These are phyloP conservation scores for Allium sativum DNA, from an alignment of 106 monocot species.

Conservation along the genomic window DNA sequence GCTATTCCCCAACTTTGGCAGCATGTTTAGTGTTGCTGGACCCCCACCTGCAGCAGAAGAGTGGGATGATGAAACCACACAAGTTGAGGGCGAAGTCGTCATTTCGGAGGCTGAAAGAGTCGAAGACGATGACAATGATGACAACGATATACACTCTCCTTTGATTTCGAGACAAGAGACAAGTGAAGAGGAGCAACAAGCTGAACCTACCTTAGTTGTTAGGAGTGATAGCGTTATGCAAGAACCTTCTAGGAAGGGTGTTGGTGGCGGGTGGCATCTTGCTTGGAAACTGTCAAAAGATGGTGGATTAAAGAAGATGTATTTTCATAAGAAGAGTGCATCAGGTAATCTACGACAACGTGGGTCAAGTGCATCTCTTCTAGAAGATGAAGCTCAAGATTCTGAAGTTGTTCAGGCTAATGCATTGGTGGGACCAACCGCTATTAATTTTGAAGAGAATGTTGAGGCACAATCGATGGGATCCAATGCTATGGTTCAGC, in stretches of 20 bases:
- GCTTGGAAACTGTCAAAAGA: slow-evolving; percentile 33
- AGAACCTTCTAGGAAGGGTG: slow-evolving; percentile 21
- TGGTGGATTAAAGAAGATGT: slow-evolving; percentile 27
- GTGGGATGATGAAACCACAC: slow-evolving; percentile 48
- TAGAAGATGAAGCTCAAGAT: slow-evolving; percentile 12
- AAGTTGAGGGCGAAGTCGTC: slow-evolving; percentile 32
- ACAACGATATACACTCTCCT: slow-evolving; percentile 45
- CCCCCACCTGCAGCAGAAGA: slow-evolving; percentile 30
- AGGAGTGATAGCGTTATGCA: slow-evolving; percentile 24
- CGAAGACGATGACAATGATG: slow-evolving; percentile 21
- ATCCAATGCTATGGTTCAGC: slow-evolving; percentile 24
- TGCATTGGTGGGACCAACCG: slow-evolving; percentile 27
- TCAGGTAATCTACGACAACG: slow-evolving; percentile 10
- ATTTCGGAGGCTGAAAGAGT: slow-evolving; percentile 22
- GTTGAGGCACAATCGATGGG: slow-evolving; percentile 15
- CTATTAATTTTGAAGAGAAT: slow-evolving; percentile 25
- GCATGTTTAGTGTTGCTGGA: slow-evolving; percentile 70
- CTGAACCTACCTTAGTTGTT: slow-evolving; percentile 17
- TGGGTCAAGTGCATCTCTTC: slow-evolving; percentile 18
- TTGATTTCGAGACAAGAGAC: slow-evolving; percentile 52
- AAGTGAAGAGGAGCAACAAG: slow-evolving; percentile 33
- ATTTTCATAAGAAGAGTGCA: slow-evolving; percentile 24
- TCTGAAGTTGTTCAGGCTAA: slow-evolving; percentile 20
- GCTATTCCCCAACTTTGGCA: slow-evolving; percentile 65
- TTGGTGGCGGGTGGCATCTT: slow-evolving; percentile 43